Conservation (phyloP, 2,329 filamentous ascomycete genomes). For the Neopestalotiopsis sp. region DNA sequence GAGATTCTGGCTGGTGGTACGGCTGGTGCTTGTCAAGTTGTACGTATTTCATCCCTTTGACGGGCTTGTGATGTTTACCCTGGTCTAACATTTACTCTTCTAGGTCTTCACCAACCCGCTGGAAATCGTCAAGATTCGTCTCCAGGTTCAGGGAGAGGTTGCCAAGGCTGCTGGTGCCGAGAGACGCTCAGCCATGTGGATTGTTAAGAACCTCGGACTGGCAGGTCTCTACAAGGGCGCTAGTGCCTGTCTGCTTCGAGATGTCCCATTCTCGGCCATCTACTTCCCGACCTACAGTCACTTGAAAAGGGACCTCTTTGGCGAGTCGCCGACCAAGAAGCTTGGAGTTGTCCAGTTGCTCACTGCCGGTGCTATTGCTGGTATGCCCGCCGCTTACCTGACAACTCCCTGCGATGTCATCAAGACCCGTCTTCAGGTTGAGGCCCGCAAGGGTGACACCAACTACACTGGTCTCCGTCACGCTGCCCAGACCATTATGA, state of each 20-base stretch:
- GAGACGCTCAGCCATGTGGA: slow-evolving; percentile 96
- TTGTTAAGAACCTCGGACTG: slow-evolving; percentile 92
- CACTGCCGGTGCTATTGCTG: slow-evolving; percentile 91
- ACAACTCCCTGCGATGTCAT: slow-evolving; percentile 98
- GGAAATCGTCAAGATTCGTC: slow-evolving; percentile 98
- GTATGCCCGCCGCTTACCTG: slow-evolving; percentile 91
- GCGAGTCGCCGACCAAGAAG: slow-evolving; percentile 85
- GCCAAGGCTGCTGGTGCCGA: slow-evolving; percentile 84
- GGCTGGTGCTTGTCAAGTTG: slow-evolving; percentile 94
- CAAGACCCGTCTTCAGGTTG: slow-evolving; percentile 97
- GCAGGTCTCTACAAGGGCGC: slow-evolving; percentile 97
- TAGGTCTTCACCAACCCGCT: slow-evolving; percentile 97
- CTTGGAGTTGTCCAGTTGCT: slow-evolving; percentile 90
- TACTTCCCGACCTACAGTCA: slow-evolving; percentile 98
- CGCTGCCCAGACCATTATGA: slow-evolving; percentile 80
- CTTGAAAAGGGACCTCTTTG: slow-evolving; percentile 91
- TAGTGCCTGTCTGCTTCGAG: slow-evolving; percentile 89
- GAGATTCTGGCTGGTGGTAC: slow-evolving; percentile 89
- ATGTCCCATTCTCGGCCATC: slow-evolving; percentile 97
- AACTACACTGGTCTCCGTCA: slow-evolving; percentile 87
- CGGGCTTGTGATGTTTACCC: not conserved
- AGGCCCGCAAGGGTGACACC: slow-evolving; percentile 93
- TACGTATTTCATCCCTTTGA: slow-evolving; percentile 50
- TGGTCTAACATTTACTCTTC: slow-evolving; percentile 33
- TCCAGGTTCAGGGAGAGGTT: slow-evolving; percentile 96